Evolutionary conservation across 768 basidiomycete species (phyloP).

Genomic region (Solioccasus polychromus): DNA sequence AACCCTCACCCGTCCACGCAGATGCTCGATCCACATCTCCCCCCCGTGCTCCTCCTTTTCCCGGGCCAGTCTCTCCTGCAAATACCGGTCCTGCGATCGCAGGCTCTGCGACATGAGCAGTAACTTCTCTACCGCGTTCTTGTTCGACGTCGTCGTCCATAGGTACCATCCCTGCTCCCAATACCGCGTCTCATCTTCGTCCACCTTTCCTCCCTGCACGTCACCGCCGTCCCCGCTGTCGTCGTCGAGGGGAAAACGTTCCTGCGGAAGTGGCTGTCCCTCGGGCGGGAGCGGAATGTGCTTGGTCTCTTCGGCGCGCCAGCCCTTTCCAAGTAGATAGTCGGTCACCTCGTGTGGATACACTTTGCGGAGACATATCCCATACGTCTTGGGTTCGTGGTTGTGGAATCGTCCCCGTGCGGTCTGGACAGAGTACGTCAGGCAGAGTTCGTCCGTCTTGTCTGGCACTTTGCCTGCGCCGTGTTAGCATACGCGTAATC

Average conservation of each 20-base stretch:
- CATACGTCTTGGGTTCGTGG: slow-evolving; percentile 53
- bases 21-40: slow-evolving; percentile 35
- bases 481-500: background rate
- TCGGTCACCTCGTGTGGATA: slow-evolving; percentile 65
- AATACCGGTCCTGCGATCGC: slow-evolving; percentile 39
- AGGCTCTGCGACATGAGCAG: slow-evolving; percentile 59
- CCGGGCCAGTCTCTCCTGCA: slow-evolving; percentile 32
- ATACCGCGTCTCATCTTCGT: slow-evolving; percentile 41
- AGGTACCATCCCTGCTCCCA: slow-evolving; percentile 80
- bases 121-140: slow-evolving; percentile 53
- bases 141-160: slow-evolving; percentile 57
- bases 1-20: slow-evolving; percentile 20
- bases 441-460: slow-evolving; percentile 61
- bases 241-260: slow-evolving; percentile 7
- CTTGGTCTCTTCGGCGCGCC: slow-evolving; percentile 43
- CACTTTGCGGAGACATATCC: slow-evolving; percentile 63
- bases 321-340: slow-evolving; percentile 38
- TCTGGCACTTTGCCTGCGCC: slow-evolving; percentile 52
- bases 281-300: slow-evolving; percentile 64
- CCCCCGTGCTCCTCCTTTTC: slow-evolving; percentile 55
- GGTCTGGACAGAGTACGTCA: slow-evolving; percentile 60
- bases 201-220: too few species aligned
- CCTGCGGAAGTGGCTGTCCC: slow-evolving; percentile 50
- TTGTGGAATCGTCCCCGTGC: slow-evolving; percentile 49
- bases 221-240: too few species aligned